Evolutionary conservation across 2,329 filamentous ascomycete genomes (phyloP).

Genomic region (Colletotrichum musicola): DNA sequence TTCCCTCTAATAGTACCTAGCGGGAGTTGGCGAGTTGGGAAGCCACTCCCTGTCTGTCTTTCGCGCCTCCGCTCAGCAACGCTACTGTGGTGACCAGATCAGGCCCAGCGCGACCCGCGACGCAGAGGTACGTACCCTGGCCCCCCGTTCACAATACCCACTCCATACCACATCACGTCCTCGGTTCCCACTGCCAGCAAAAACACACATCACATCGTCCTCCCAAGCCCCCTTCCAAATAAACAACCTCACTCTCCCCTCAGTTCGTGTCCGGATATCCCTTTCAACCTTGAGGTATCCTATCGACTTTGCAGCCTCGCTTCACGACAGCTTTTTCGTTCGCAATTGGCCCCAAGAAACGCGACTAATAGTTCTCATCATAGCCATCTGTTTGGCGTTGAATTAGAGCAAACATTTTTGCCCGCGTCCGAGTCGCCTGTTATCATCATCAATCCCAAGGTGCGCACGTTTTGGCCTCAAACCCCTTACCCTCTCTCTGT

Average conservation of each 20-base stretch:
- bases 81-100: slow-evolving; percentile 38
- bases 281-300: no score
- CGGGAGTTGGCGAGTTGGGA: slow-evolving; percentile 32
- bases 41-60: slow-evolving; percentile 32
- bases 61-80: slow-evolving; percentile 19
- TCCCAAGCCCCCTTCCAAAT: slow-evolving; percentile 25
- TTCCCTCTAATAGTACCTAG: slow-evolving; percentile 12
- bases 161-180: slow-evolving; percentile 39
- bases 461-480: slow-evolving; percentile 25
- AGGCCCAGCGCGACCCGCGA: slow-evolving; percentile 29
- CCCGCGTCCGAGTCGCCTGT: slow-evolving; percentile 32
- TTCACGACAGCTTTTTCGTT: background rate
- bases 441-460: slow-evolving; percentile 38
- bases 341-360: slow-evolving; percentile 27
- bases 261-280: background rate
- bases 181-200: slow-evolving; percentile 38
- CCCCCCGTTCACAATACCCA: slow-evolving; percentile 36
- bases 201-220: slow-evolving; percentile 34
- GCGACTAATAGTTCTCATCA: slow-evolving; percentile 23
- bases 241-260: slow-evolving; percentile 23
- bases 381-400: slow-evolving; percentile 30
- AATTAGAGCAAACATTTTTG: slow-evolving; percentile 30
- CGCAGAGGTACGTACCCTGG: slow-evolving; percentile 31
- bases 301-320: slow-evolving; percentile 1
- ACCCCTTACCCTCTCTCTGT: slow-evolving; percentile 7